Evolutionary conservation across 2,329 filamentous ascomycete genomes (phyloP).

Genomic region (Lasiodiplodia hormozganensis): DNA sequence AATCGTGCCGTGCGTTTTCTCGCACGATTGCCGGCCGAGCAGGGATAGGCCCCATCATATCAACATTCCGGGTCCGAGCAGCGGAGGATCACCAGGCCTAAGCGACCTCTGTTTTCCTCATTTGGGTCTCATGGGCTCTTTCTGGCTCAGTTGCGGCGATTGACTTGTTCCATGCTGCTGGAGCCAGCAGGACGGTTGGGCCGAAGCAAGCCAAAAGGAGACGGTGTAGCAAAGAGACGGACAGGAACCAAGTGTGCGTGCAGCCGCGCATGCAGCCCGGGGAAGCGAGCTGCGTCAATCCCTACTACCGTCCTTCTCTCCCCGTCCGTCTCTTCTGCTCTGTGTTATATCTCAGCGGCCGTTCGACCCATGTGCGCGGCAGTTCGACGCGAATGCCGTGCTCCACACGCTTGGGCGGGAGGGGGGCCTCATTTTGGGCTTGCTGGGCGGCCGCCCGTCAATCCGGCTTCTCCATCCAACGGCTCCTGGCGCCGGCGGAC

Average conservation of each 20-base stretch:
- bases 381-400: conserved; percentile 15
- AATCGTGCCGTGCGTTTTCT: conserved; percentile 7
- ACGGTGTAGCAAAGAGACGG: neutral
- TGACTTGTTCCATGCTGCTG: conserved; percentile 1
- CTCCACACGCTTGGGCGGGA: neutral
- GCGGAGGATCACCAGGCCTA: conserved; percentile 20
- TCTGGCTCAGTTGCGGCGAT: neutral
- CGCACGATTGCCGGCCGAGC: neutral
- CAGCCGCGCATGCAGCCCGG: neutral
- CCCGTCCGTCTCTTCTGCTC: neutral
- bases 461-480: conserved; percentile 3
- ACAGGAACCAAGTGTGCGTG: neutral
- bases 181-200: neutral
- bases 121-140: neutral
- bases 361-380: neutral
- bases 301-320: neutral
- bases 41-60: conserved; percentile 10
- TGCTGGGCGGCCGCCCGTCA: neutral
- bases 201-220: neutral
- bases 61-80: conserved; percentile 1
- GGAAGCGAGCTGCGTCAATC: conserved; percentile 2
- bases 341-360: neutral
- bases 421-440: conserved; percentile 11
- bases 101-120: conserved; percentile 14
- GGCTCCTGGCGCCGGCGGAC: conserved; percentile 16